Percentiles rank a stretch among this genome's conserved stretches.
These are phyloP conservation scores for Cyberlindnera mycetangii DNA, from an alignment of 805 yeast species.

Conservation along the genomic window DNA sequence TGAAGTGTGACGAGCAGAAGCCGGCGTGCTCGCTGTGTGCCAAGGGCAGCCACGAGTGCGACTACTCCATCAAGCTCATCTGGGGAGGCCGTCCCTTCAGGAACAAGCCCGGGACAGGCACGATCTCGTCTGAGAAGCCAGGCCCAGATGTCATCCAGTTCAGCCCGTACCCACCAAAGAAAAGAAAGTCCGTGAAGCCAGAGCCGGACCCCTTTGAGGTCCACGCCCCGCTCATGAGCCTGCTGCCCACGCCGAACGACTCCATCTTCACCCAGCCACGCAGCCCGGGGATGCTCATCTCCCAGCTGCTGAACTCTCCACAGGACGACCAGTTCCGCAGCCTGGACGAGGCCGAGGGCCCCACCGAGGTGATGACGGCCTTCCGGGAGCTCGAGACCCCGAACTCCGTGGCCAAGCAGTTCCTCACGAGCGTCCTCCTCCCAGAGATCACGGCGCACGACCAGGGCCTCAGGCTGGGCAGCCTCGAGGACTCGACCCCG, in stretches of 20 bases:
- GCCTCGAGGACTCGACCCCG: constrained; percentile 9
- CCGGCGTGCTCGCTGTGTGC: constrained; percentile 60
- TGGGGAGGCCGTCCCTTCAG: constrained; percentile 78
- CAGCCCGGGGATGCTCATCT: neutral
- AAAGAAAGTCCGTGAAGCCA: neutral
- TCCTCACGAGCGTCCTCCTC: constrained; percentile 15
- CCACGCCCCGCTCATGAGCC: neutral
- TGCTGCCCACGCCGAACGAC: constrained; percentile 2
- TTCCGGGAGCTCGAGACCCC: constrained; percentile 19
- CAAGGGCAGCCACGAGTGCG: constrained; percentile 48
- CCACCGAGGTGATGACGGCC: constrained; percentile 7
- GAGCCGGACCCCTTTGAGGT: too few relatives aligned
- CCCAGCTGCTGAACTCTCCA: neutral
- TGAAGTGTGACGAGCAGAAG: constrained; percentile 67
- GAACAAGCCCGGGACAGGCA: too few relatives aligned
- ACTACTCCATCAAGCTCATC: constrained; percentile 56
- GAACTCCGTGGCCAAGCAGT: constrained; percentile 18
- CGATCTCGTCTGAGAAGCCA: too few relatives aligned
- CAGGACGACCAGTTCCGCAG: neutral
- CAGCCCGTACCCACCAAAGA: neutral
- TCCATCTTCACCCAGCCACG: neutral
- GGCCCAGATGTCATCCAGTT: neutral
- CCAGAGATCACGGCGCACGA: constrained; percentile 11
- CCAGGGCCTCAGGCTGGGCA: neutral
- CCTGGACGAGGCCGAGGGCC: neutral